phyloP scores from a whole-genome alignment of 2,329 filamentous ascomycete species.

The Botryosphaeria dothidea region DNA sequence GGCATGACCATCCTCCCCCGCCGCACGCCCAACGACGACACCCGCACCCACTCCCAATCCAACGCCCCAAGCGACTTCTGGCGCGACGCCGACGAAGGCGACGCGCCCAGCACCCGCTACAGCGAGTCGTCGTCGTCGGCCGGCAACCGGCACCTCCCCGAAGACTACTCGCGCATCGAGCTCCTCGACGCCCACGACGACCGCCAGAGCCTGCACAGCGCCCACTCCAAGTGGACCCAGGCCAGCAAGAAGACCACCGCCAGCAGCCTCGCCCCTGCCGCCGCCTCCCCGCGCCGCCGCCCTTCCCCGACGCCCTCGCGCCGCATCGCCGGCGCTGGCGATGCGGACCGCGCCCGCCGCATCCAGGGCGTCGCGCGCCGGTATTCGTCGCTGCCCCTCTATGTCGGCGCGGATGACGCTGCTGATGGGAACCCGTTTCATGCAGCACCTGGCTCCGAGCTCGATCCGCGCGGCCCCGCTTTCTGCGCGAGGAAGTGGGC shows the following conservation, averaged over 20 bases:
- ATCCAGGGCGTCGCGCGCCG: not conserved
- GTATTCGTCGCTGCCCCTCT: constrained; percentile 10
- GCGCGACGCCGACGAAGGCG: not conserved
- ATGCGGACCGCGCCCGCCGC: not conserved
- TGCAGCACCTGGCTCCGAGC: not conserved
- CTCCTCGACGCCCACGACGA: constrained; percentile 1
- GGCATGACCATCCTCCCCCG: constrained; percentile 19
- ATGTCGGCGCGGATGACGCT: not conserved
- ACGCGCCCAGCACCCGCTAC: constrained; percentile 5
- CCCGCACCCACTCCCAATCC: not conserved
- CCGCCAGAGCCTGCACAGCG: not conserved
- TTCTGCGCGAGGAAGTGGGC: constrained; percentile 12
- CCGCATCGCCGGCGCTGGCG: not conserved
- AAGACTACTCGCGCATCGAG: constrained; percentile 4
- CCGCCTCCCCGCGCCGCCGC: not conserved
- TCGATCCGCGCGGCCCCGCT: not conserved
- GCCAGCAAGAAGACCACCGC: not conserved
- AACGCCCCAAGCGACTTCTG: not conserved
- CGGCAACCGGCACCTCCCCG: no score
- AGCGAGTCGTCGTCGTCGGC: not conserved
- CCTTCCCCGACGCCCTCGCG: no score
- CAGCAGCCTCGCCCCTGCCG: not conserved
- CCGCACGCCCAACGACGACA: not conserved
- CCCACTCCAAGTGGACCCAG: not conserved
- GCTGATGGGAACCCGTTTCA: constrained; percentile 10